Percentiles rank a stretch among this genome's conserved stretches.
Conservation (phyloP, 148 eudicot species). For the Rheum nobile region DNA sequence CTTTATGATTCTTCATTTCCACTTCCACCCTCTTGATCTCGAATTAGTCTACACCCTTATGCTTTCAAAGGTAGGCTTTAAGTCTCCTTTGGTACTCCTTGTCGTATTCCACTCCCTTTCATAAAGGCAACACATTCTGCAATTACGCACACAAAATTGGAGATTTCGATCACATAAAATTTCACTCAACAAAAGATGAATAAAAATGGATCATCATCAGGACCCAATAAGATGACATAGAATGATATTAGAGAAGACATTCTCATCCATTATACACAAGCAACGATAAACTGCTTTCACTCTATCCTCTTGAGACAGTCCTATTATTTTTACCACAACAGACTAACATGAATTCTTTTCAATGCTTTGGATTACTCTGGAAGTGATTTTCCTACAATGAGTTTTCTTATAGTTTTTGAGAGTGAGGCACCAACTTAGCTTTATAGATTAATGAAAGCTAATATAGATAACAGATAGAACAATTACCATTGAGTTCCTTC, state of each 20-base stretch:
- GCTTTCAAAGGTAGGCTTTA: too few relatives aligned
- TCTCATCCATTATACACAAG: not conserved
- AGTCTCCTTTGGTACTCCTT: too few relatives aligned
- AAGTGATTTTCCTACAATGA: not conserved
- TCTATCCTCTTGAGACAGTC: not conserved
- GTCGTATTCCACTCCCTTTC: too few relatives aligned
- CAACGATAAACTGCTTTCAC: not conserved
- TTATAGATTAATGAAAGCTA: not conserved
- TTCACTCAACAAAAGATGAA: conserved; percentile 5
- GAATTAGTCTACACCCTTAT: too few relatives aligned
- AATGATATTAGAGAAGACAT: not conserved
- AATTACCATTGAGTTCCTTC: conserved; percentile 76
- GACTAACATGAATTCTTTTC: not conserved
- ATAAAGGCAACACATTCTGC: too few relatives aligned
- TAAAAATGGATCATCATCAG: not conserved
- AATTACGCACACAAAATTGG: too few relatives aligned
- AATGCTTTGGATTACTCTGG: not conserved
- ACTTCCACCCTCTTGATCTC: too few relatives aligned
- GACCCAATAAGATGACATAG: not conserved
- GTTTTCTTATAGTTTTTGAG: not conserved
- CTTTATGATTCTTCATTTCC: too few relatives aligned
- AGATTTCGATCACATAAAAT: too few relatives aligned
- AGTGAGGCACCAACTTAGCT: not conserved
- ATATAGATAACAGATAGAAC: conserved; percentile 3
- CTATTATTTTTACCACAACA: not conserved